Conservation (phyloP, 306 rosid genomes). For the Prinsepia uniflora region DNA sequence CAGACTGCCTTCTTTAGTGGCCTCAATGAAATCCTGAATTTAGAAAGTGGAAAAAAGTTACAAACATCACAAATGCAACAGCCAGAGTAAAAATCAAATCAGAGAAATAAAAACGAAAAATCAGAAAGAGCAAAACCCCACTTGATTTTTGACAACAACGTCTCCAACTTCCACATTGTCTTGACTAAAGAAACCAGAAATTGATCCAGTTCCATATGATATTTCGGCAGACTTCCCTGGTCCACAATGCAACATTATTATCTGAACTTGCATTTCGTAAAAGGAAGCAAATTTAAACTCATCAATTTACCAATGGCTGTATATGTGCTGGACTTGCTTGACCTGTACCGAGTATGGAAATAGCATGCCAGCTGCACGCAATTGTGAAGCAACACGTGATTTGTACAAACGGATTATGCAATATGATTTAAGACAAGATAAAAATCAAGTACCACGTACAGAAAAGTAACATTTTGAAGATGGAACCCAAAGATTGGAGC, state of each 20-base stretch:
- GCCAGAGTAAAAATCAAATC: conserved; percentile 1
- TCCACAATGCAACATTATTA: conserved; percentile 23
- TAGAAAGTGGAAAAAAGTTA: conserved; percentile 5
- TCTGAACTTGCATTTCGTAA: conserved; percentile 3
- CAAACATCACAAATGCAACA: conserved; percentile 16
- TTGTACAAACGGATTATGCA: neutral
- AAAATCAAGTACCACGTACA: conserved; percentile 39
- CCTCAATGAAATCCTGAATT: conserved; percentile 77
- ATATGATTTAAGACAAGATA: neutral
- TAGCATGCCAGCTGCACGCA: conserved; percentile 64
- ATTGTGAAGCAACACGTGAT: conserved; percentile 10
- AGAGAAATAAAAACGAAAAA: neutral
- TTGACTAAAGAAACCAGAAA: conserved; percentile 81
- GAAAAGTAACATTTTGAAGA: conserved; percentile 75
- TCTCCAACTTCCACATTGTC: conserved; percentile 72
- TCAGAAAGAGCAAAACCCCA: conserved; percentile 13
- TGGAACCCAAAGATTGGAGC: conserved; percentile 90
- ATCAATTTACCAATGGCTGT: conserved; percentile 47
- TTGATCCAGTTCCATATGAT: conserved; percentile 67
- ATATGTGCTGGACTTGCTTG: conserved; percentile 60
- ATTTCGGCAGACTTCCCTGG: conserved; percentile 70
- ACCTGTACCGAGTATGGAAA: conserved; percentile 58
- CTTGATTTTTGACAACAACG: conserved; percentile 66
- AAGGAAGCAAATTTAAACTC: neutral
- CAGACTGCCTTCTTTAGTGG: conserved; percentile 70